Percentiles rank a stretch among this genome's conserved stretches.
These are phyloP conservation scores for Sugiyamaella americana DNA, from an alignment of 805 yeast species.

Conservation along the genomic window DNA sequence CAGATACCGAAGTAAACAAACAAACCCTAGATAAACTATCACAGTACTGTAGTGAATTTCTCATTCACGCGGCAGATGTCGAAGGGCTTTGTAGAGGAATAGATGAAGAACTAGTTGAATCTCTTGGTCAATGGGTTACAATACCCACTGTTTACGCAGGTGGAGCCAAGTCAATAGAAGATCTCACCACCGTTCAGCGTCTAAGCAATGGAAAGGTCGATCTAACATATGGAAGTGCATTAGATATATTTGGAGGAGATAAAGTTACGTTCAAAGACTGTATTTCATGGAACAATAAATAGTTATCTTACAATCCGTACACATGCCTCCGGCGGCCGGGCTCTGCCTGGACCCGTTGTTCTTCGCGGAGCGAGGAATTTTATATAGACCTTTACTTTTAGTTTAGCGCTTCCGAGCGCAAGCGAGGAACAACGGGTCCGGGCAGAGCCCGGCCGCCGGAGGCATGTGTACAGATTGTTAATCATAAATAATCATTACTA, in stretches of 20 bases:
- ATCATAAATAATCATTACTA: constrained; percentile 1
- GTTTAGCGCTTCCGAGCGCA: too few relatives aligned
- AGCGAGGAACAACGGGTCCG: not conserved
- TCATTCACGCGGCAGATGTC: constrained; percentile 97
- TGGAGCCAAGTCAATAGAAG: constrained; percentile 75
- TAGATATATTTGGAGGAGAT: constrained; percentile 91
- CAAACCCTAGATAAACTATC: constrained; percentile 51
- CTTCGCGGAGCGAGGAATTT: not conserved
- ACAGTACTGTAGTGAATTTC: constrained; percentile 72
- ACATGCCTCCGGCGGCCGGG: not conserved
- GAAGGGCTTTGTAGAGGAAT: constrained; percentile 95
- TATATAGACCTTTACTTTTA: too few relatives aligned
- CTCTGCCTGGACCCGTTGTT: not conserved
- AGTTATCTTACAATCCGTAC: too few relatives aligned
- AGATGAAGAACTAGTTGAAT: constrained; percentile 67
- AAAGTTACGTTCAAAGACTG: constrained; percentile 72
- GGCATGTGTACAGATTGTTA: too few relatives aligned
- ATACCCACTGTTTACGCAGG: constrained; percentile 92
- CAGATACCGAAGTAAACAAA: constrained; percentile 51
- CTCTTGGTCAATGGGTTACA: constrained; percentile 71
- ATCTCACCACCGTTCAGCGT: constrained; percentile 56
- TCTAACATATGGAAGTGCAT: constrained; percentile 84
- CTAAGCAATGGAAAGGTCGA: constrained; percentile 82
- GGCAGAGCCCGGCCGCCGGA: too few relatives aligned
- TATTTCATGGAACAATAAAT: constrained; percentile 60